Evolutionary conservation across 331 rosid species (phyloP).

Genomic region (Telfairia occidentalis): DNA sequence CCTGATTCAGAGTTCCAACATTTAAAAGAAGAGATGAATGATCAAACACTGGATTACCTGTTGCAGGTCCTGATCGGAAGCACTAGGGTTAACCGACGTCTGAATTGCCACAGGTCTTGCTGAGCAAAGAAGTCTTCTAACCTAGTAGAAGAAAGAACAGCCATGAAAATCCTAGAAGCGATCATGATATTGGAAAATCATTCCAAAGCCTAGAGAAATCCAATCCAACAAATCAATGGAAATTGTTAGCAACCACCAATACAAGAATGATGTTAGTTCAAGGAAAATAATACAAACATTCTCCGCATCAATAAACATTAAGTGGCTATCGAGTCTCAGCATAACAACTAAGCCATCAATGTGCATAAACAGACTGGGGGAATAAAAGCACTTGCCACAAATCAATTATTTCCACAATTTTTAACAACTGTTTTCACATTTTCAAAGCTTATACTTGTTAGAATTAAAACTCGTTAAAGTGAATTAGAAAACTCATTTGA

Average conservation of each 20-base stretch:
- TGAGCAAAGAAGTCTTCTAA: constrained; percentile 86
- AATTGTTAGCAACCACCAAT: not conserved
- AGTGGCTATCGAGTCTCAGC: not conserved
- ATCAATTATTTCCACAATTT: too few species aligned
- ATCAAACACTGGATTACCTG: constrained; percentile 44
- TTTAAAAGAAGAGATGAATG: constrained; percentile 8
- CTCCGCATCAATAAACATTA: not conserved
- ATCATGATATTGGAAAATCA: not conserved
- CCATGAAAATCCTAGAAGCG: constrained; percentile 5
- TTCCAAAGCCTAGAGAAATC: not conserved
- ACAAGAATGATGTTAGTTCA: not conserved
- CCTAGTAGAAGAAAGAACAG: constrained; percentile 39
- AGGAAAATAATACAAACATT: not conserved
- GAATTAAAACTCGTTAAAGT: not conserved
- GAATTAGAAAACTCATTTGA: not conserved
- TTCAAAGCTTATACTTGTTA: too few species aligned
- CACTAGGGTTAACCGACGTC: constrained; percentile 77
- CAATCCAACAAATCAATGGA: not conserved
- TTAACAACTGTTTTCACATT: not conserved
- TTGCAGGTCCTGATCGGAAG: constrained; percentile 92
- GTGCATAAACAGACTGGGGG: not conserved
- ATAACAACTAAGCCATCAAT: not conserved
- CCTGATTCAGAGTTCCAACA: not conserved
- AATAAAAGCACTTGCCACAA: too few species aligned
- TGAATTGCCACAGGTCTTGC: constrained; percentile 96